Base-by-base conservation (phyloP, 2,329 filamentous ascomycete genomes). In the Epichloe sibirici region DNA sequence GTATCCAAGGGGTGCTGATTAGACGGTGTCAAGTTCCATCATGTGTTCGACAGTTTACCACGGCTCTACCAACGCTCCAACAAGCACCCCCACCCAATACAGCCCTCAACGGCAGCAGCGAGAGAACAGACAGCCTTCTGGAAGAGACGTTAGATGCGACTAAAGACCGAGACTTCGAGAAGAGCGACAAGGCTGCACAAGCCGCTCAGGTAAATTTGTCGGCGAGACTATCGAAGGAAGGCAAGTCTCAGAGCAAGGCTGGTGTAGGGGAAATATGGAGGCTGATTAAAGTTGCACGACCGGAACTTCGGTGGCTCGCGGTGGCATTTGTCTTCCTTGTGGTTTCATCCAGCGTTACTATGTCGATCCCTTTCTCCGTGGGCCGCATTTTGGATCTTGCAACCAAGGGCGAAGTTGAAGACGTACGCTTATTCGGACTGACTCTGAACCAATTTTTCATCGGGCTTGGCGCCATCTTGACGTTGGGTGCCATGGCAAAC, bases 311-410 rank as follows among this genome's bases (percentile, higher is more conserved):
- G 64, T 86, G 87, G 68, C 81, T 98, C 15, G 77, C 75, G 6
- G 69, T 86, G 57, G 94, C 94, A 3, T 91, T 97, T 65, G 66
- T 86, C 52, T 86, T 95, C 64, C 76, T 98, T 49, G 76, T 98
- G 54, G 77, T 96, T 56, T 96, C 91, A 15, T 97, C 91, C 4
- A 79, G 83, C 49, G 90, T 98, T 59, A 95, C 90, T 53, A 95
- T 98, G 86, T 90, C 89, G 2, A 88, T 98, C 55, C 93, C 93
- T 1, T 95, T 96, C 65, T 95, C 90, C 0, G 95, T 98, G 58
- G 93, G 93, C 53, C 91, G 90, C 65, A 95, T 98, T 56, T 74
- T 98, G 66, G 93, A 98, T 69, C 81, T 93, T 51, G 89, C 91
- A 8, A 94, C 90, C 9, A 86, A 90, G 62, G 76, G 80, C 42